These are phyloP conservation scores for Fusarium chlamydosporum DNA, from an alignment of 2,329 filamentous ascomycete species.

Conservation along the genomic window DNA sequence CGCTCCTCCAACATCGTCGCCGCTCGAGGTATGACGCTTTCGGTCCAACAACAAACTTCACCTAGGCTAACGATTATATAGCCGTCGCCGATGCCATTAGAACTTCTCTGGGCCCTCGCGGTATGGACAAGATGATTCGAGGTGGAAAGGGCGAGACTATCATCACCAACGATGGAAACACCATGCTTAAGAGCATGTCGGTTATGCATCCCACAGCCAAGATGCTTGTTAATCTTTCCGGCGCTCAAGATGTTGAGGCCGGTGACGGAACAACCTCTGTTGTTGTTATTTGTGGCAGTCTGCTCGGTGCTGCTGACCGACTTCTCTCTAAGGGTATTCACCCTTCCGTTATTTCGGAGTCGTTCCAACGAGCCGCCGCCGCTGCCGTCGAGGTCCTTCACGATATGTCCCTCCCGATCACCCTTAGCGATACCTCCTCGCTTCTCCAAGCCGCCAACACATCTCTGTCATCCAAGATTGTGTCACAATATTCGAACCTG, in stretches of 20 bases:
- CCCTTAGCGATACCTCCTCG: conserved; percentile 86
- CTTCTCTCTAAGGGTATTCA: conserved; percentile 94
- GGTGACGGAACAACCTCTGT: conserved; percentile 99
- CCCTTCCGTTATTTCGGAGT: conserved; percentile 96
- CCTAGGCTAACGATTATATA: conserved; percentile 56
- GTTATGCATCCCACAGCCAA: conserved; percentile 99
- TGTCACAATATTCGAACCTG: conserved; percentile 94
- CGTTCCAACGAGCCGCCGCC: conserved; percentile 93
- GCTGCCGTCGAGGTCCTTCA: conserved; percentile 91
- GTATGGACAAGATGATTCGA: conserved; percentile 99
- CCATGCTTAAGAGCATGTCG: conserved; percentile 98
- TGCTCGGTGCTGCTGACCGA: conserved; percentile 93
- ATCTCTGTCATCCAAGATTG: conserved; percentile 97
- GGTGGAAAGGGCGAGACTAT: conserved; percentile 96
- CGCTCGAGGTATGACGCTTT: conserved; percentile 79
- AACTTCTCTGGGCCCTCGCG: conserved; percentile 94
- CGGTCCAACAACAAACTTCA: conserved; percentile 4
- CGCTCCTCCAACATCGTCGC: conserved; percentile 97
- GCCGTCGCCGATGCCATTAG: conserved; percentile 98
- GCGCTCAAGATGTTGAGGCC: conserved; percentile 97
- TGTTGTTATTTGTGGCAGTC: conserved; percentile 95
- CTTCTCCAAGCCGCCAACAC: conserved; percentile 97
- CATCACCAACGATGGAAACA: conserved; percentile 99
- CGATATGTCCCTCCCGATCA: conserved; percentile 95
- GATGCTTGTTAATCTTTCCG: conserved; percentile 98